Conservation (phyloP, 495 filamentous ascomycete species). For the Penicillium waksmanii region DNA sequence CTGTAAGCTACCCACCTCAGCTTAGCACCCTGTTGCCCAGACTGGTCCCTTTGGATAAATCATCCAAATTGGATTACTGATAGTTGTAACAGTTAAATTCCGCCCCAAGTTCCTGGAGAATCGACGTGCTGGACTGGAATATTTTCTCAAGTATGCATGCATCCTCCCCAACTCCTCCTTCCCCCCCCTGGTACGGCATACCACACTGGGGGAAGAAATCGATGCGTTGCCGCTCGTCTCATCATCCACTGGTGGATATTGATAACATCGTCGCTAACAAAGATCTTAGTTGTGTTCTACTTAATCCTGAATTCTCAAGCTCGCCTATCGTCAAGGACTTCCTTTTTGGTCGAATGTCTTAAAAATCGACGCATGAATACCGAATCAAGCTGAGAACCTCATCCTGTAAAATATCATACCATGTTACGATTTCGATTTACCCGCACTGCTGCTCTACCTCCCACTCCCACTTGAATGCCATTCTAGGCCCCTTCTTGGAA, state of each 20-base stretch:
- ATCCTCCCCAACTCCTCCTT: slow-evolving; percentile 3
- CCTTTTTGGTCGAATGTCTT: slow-evolving; percentile 53
- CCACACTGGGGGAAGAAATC: no score
- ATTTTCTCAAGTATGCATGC: slow-evolving; percentile 69
- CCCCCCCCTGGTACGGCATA: neutral
- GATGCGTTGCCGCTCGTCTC: no score
- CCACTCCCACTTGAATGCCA: no score
- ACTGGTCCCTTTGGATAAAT: neutral
- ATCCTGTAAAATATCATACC: neutral
- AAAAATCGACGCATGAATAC: neutral
- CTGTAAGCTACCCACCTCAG: slow-evolving; percentile 49
- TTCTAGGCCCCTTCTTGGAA: no score
- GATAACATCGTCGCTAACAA: neutral
- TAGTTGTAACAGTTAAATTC: slow-evolving; percentile 56
- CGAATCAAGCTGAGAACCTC: no score
- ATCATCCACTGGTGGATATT: neutral
- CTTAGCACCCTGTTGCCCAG: slow-evolving; percentile 10
- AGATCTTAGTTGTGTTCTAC: slow-evolving; percentile 58
- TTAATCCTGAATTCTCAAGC: slow-evolving; percentile 72
- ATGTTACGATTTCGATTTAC: no score
- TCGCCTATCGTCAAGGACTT: slow-evolving; percentile 73
- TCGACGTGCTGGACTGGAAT: slow-evolving; percentile 64
- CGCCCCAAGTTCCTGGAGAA: slow-evolving; percentile 69
- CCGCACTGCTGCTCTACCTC: no score
- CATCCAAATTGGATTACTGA: slow-evolving; percentile 14